phyloP scores from a whole-genome alignment of 768 basidiomycete genomes.

The Suillus alpinus region DNA sequence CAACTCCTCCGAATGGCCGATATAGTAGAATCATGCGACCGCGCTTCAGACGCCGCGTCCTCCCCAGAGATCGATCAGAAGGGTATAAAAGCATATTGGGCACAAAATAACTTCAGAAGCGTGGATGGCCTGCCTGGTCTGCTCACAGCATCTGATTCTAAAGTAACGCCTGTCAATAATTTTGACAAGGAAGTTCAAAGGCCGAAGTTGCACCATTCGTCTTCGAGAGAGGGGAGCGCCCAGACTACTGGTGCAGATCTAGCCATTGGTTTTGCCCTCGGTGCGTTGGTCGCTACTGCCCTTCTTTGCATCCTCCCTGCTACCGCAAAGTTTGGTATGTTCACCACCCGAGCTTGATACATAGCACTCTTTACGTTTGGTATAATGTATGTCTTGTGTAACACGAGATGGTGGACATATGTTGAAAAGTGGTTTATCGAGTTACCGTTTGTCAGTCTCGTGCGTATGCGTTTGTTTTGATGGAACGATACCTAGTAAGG shows the following conservation, averaged over 20 bases:
- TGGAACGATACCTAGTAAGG: background rate
- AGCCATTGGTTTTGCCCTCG: constrained; percentile 18
- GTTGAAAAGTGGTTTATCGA: background rate
- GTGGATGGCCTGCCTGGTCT: constrained; percentile 61
- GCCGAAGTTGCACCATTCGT: constrained; percentile 6
- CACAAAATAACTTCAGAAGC: constrained; percentile 42
- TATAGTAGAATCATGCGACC: constrained; percentile 42
- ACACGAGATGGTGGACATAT: background rate
- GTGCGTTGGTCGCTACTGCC: constrained; percentile 10
- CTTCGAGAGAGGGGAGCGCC: background rate
- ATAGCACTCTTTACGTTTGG: background rate
- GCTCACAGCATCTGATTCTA: constrained; percentile 19
- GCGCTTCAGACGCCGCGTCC: constrained; percentile 5
- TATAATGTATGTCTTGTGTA: background rate
- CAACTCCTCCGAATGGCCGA: constrained; percentile 43
- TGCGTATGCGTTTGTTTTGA: background rate
- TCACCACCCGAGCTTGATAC: background rate
- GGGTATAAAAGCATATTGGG: constrained; percentile 56
- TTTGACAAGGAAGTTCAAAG: constrained; percentile 17
- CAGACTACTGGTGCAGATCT: background rate
- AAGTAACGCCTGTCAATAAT: constrained; percentile 11
- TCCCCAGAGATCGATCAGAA: constrained; percentile 11
- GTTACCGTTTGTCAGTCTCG: background rate
- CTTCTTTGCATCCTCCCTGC: constrained; percentile 3
- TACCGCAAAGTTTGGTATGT: background rate